Base-by-base conservation (phyloP, 805 yeast genomes). In the Lipomyces starkeyi region DNA sequence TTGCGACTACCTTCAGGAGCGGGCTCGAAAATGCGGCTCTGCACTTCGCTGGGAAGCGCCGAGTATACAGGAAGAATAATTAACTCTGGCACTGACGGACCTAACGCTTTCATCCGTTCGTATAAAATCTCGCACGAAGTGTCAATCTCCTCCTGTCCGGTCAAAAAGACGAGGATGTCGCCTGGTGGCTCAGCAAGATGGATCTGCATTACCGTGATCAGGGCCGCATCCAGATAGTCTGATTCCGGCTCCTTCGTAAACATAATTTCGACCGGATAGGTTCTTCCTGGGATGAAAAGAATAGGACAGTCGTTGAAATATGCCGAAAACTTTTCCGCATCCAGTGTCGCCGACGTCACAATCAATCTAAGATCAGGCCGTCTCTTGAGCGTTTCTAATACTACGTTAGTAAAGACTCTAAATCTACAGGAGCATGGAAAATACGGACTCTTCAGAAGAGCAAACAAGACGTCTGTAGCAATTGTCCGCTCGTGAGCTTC, bases 91-190 rank as follows among this genome's bases (percentile, higher is more conserved):
- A 87, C 84, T 64, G 83, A 83, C 2, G 83, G 77, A 0, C 93
- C 93, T 27, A 93, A 76, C n/a, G 82, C 80, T 60, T 89, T 87
- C 73, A 90, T 84, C 66, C 90, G 83, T 70, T 90, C 89, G 62
- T 80, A 83, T 11, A 93, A 77, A 2, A 87, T 85, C 75, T 91
- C 95, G 76, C 96, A 89, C 73, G 96, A 84, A 1, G 86, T 82
- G 74, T 95, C 98, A 67, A 95, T 95, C 75, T 94, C 99, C 65
- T 94, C 98, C 77, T 95, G 98, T 52, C 99, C 99, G 0, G 98
- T 95, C 61, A 94, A 79, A 77, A 94, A 94, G 1, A 94, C 96
- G 35, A 95, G 80, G 17, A 94, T 91, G 76, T 95, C 99, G 2
- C 97, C 97, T 1, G 84, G 80, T 0, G 82, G 81, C 66, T 88